Conservation (phyloP, 495 filamentous ascomycete genomes). For the Hyaloscypha hepaticicola region DNA sequence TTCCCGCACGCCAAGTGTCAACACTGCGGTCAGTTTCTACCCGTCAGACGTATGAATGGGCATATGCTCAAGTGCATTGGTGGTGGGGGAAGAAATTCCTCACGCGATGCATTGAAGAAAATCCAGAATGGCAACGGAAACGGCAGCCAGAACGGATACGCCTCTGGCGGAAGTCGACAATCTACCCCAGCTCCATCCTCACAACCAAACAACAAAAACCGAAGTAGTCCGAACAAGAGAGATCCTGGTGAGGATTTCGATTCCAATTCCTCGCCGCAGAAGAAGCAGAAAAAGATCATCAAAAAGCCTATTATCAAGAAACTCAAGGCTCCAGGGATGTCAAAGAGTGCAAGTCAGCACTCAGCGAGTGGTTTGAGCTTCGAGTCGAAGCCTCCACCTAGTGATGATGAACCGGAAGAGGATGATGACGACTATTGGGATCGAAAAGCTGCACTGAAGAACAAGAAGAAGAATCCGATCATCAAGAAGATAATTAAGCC, state of each 20-base stretch:
- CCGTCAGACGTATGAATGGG: conserved; percentile 62
- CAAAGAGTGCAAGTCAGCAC: conserved; percentile 20
- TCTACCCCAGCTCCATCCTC: conserved; percentile 58
- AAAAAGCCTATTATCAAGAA: conserved; percentile 26
- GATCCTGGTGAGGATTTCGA: conserved; percentile 37
- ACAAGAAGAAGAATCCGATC: conserved; percentile 38
- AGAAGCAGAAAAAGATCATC: conserved; percentile 28
- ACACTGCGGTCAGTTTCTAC: conserved; percentile 59
- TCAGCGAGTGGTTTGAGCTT: conserved; percentile 28
- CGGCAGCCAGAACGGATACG: conserved; percentile 48
- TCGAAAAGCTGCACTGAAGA: conserved; percentile 48
- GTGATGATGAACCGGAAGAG: conserved; percentile 34
- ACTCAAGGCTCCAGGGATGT: conserved; percentile 28
- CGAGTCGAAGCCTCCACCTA: conserved; percentile 27
- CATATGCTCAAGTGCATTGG: conserved; percentile 82
- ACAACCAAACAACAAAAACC: conserved; percentile 18
- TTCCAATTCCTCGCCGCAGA: conserved; percentile 38
- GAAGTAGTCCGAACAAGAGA: conserved; percentile 49
- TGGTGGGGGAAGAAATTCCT: conserved; percentile 66
- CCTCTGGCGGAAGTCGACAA: conserved; percentile 57
- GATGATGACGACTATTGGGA: conserved; percentile 42
- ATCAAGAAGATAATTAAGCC: conserved; percentile 6
- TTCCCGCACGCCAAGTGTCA: conserved; percentile 73
- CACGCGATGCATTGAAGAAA: conserved; percentile 56
- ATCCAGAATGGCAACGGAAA: conserved; percentile 51